A percentile compares a stretch with the other conserved stretches of the same genome.
Evolutionary conservation across 441 rosid genomes (phyloP).

Genomic region (Euphorbia schlechtendalii): DNA sequence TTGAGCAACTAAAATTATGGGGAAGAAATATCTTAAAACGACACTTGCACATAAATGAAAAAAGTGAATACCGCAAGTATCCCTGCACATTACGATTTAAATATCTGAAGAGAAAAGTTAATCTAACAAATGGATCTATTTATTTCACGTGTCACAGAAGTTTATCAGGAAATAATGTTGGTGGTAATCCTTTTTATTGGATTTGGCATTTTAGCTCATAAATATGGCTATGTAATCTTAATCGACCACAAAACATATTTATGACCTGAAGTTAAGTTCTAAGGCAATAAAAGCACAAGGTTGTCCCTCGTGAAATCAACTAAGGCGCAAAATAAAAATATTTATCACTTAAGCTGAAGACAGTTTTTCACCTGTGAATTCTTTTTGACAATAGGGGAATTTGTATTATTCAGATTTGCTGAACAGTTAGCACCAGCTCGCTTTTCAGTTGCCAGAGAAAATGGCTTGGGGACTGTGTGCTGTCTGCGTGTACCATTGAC

Average conservation of each 20-base stretch:
- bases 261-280: background rate
- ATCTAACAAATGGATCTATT: background rate
- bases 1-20: background rate
- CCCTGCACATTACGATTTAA: constrained; percentile 7
- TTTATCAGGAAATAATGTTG: background rate
- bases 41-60: constrained; percentile 4
- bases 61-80: background rate
- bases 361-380: constrained; percentile 48
- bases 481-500: constrained; percentile 17
- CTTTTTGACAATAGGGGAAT: constrained; percentile 39
- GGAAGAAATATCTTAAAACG: background rate
- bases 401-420: constrained; percentile 27
- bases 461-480: constrained; percentile 31
- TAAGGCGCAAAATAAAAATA: too few relatives aligned
- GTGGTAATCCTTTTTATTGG: background rate
- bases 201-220: background rate
- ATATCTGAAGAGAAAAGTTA: constrained; percentile 8
- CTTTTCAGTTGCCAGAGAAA: constrained; percentile 48
- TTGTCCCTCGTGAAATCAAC: too few relatives aligned
- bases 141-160: background rate
- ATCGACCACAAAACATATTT: background rate
- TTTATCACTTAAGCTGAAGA: too few relatives aligned
- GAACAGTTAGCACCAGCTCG: constrained; percentile 29
- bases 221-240: background rate
- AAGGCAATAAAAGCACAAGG: too few relatives aligned